A percentile compares a stretch with the other conserved stretches of the same genome.
Conservation (phyloP, 1,139 yeast species). For the Fermentozyma sake region DNA sequence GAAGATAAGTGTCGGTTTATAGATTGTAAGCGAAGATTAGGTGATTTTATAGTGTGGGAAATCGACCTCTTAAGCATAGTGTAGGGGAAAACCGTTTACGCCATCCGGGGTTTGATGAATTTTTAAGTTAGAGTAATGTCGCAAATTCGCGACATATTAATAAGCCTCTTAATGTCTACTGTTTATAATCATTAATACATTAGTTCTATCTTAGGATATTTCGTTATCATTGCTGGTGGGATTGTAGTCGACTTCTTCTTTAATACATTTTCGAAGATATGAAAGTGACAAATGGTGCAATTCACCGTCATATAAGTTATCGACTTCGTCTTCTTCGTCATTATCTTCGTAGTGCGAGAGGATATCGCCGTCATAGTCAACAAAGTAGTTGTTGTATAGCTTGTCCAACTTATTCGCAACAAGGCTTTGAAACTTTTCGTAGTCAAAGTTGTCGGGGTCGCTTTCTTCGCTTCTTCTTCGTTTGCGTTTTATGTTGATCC, state of each 20-base stretch:
- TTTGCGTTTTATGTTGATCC: constrained; percentile 2
- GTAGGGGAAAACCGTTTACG: too few species aligned
- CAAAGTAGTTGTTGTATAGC: constrained; percentile 18
- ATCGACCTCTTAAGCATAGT: too few species aligned
- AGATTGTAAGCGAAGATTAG: too few species aligned
- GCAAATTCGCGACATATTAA: too few species aligned
- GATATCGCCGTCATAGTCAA: constrained; percentile 6
- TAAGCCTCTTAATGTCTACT: too few species aligned
- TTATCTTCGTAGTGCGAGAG: constrained; percentile 11
- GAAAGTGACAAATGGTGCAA: constrained; percentile 25
- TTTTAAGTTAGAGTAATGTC: too few species aligned
- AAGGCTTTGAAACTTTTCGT: constrained; percentile 24
- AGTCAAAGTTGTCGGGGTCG: constrained; percentile 18
- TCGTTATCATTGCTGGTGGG: too few species aligned
- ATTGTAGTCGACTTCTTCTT: too few species aligned
- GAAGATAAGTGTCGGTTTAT: constrained; percentile 23
- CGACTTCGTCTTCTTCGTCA: constrained; percentile 11
- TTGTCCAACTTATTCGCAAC: constrained; percentile 20
- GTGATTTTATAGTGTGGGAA: too few species aligned
- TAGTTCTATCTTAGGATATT: too few species aligned
- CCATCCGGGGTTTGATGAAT: too few species aligned
- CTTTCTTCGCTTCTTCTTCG: constrained; percentile 3
- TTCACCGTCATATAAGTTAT: constrained; percentile 24
- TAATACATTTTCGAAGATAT: constrained; percentile 28
- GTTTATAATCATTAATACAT: too few species aligned